Percentiles rank a stretch among this genome's conserved stretches.
These are phyloP conservation scores for Mycosphaerella sp. DNA, from an alignment of 2,329 filamentous ascomycete genomes.

Conservation along the genomic window DNA sequence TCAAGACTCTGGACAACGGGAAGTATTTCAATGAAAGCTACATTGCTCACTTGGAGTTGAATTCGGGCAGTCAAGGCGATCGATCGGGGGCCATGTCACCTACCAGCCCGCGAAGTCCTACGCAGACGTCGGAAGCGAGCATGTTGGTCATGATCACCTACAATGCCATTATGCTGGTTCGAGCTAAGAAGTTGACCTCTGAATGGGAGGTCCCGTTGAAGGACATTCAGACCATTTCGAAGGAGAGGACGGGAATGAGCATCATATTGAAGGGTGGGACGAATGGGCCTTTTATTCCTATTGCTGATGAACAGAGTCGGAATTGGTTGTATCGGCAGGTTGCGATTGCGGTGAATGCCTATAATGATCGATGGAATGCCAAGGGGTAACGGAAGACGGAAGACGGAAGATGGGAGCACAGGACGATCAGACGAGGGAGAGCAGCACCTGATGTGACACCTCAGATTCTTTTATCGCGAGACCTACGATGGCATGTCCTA, in stretches of 20 bases:
- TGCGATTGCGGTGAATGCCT: slow-evolving; percentile 60
- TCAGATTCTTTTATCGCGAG: neutral
- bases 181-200: slow-evolving; percentile 73
- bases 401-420: neutral
- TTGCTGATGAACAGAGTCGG: slow-evolving; percentile 72
- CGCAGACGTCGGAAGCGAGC: slow-evolving; percentile 27
- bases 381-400: slow-evolving; percentile 39
- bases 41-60: slow-evolving; percentile 87
- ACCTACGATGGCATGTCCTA: neutral
- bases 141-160: slow-evolving; percentile 64
- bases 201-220: slow-evolving; percentile 97
- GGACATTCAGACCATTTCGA: slow-evolving; percentile 93
- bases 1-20: slow-evolving; percentile 95
- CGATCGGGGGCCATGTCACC: slow-evolving; percentile 15
- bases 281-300: slow-evolving; percentile 90
- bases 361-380: slow-evolving; percentile 60
- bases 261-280: slow-evolving; percentile 81
- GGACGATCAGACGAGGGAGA: neutral
- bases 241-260: slow-evolving; percentile 90
- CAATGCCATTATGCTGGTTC: slow-evolving; percentile 77
- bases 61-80: slow-evolving; percentile 60
- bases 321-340: slow-evolving; percentile 63
- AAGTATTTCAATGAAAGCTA: slow-evolving; percentile 98
- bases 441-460: neutral
- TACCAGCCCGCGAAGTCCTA: slow-evolving; percentile 7